Evolutionary conservation across 2,329 filamentous ascomycete genomes (phyloP).

Genomic region (Microsporum canis): DNA sequence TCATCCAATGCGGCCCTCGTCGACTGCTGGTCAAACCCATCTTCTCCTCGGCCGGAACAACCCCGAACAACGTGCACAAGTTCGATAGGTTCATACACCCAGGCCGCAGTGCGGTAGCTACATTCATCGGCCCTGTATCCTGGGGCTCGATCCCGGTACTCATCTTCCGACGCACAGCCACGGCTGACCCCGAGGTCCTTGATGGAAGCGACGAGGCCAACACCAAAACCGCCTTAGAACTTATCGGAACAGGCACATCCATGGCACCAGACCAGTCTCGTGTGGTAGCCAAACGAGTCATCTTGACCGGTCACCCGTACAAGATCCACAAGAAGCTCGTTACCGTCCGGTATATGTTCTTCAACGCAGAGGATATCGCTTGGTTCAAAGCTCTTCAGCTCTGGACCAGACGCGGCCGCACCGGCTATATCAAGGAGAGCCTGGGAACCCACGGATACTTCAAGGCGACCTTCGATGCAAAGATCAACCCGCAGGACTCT

Average conservation of each 20-base stretch:
- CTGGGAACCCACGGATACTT: slow-evolving; percentile 98
- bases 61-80: slow-evolving; percentile 94
- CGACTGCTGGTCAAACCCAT: slow-evolving; percentile 80
- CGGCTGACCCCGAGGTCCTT: slow-evolving; percentile 31
- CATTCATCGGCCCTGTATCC: slow-evolving; percentile 78
- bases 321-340: slow-evolving; percentile 98
- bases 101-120: slow-evolving; percentile 76
- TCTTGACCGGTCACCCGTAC: slow-evolving; percentile 90
- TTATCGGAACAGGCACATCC: slow-evolving; percentile 79
- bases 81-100: slow-evolving; percentile 87
- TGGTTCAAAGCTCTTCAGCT: slow-evolving; percentile 97
- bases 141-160: slow-evolving; percentile 88
- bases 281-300: slow-evolving; percentile 84
- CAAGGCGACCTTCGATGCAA: slow-evolving; percentile 94
- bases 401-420: slow-evolving; percentile 82
- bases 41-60: slow-evolving; percentile 80
- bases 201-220: slow-evolving; percentile 35
- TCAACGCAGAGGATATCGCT: slow-evolving; percentile 84
- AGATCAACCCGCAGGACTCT: slow-evolving; percentile 90
- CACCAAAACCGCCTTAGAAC: slow-evolving; percentile 44
- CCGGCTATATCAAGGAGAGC: slow-evolving; percentile 85
- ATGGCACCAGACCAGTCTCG: slow-evolving; percentile 62
- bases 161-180: slow-evolving; percentile 57
- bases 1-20: slow-evolving; percentile 82
- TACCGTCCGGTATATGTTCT: slow-evolving; percentile 99